Base-by-base conservation (phyloP, 129 eudicot species). In the Pseudognaphalium luteoalbum region DNA sequence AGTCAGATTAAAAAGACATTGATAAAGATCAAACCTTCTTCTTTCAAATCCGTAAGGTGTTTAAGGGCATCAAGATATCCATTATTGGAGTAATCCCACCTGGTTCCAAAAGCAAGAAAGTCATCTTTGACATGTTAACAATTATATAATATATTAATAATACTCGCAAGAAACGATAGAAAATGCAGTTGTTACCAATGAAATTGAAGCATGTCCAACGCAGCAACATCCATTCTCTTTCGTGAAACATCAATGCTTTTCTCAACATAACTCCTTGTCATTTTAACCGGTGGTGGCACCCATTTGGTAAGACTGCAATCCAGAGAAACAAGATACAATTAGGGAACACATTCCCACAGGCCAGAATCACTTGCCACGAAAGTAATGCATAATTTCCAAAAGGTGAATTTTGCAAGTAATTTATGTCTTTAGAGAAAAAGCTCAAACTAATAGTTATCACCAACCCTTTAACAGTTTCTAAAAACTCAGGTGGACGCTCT, bases 221-320 rank as follows among this genome's bases (percentile, higher is more conserved):
- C 74, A 66, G 94, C 88, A 86, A 95, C 99, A 82, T 95, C 99
- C 99, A 95, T 95, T 83, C 99, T 89, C 86, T 85, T 95, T 25
- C 97, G 83, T 25, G 99, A 95, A 32, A 91, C 83, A 71, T 95
- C 82, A 54, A 95, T 95, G 92, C 84, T 85, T 70, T 87, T 78
- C 57, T 83, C 84, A 64, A 95, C 99, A 73, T 78, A 95, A 76
- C 84, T 85, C 68, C 97, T 81, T 0, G 99, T 91, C 99, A 95
- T 95, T 87, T 91, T 95, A 74, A 95, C 99, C 6, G 99, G 99
- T 15, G 99, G 89, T 42, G 99, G 97, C 76, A 95, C 99, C 99
- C 99, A 95, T 77, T 95, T 95, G 58, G 99, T 95, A 70, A 95
- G 96, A 73, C 99, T 95, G 88, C 80, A 85, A 33, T 39, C 52